These are phyloP conservation scores for Zygotorulaspora chibaensis DNA, from an alignment of 805 yeast genomes.

Conservation along the genomic window DNA sequence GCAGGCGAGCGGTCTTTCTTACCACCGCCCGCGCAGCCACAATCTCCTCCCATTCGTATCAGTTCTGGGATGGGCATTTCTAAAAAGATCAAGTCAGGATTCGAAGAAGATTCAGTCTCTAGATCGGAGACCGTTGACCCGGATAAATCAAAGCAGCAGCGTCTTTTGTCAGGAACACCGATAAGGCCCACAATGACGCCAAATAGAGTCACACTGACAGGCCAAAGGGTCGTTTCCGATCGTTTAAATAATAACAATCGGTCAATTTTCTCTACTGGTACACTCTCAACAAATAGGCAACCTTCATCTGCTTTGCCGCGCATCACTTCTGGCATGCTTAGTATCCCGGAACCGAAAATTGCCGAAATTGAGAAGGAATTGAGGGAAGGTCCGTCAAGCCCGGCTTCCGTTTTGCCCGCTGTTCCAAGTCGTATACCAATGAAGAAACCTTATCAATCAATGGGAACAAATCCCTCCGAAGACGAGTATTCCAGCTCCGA, in stretches of 20 bases:
- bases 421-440: conserved; percentile 35
- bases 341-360: conserved; percentile 42
- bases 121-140: conserved; percentile 38
- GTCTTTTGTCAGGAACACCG: conserved; percentile 34
- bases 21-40: conserved; percentile 38
- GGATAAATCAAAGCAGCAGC: conserved; percentile 35
- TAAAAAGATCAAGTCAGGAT: conserved; percentile 30
- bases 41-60: conserved; percentile 37
- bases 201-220: conserved; percentile 24
- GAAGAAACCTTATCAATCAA: conserved; percentile 31
- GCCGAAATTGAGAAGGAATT: conserved; percentile 39
- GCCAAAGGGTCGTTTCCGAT: conserved; percentile 32
- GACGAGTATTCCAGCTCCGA: conserved; percentile 15
- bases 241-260: conserved; percentile 15
- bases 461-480: conserved; percentile 10
- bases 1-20: conserved; percentile 33
- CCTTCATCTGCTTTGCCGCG: conserved; percentile 28
- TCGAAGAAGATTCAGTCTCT: conserved; percentile 37
- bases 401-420: conserved; percentile 32
- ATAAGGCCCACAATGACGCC: conserved; percentile 24
- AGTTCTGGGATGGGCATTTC: conserved; percentile 34
- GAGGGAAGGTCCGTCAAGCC: conserved; percentile 39
- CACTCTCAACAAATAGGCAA: conserved; percentile 7
- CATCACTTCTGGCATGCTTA: conserved; percentile 42
- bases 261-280: conserved; percentile 13